Percentiles rank a stretch among this genome's conserved stretches.
Conservation (phyloP, 768 basidiomycete genomes). For the Pisolithus tinctorius region DNA sequence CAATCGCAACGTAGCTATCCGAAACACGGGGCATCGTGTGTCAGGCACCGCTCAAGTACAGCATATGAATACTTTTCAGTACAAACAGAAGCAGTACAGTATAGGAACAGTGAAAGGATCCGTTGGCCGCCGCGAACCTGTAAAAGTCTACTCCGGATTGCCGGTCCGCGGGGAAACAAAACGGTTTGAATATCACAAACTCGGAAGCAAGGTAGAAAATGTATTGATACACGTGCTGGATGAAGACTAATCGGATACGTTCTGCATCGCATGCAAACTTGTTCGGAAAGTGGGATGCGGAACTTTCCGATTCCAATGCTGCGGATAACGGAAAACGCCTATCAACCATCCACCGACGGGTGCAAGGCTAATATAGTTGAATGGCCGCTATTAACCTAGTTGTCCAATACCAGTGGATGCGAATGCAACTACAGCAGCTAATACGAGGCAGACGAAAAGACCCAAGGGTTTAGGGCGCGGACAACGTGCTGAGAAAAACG, state of each 20-base stretch:
- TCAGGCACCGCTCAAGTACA: too few species aligned
- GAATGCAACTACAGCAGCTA: neutral
- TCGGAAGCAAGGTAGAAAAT: neutral
- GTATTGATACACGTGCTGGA: neutral
- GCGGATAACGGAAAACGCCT: neutral
- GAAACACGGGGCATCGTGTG: too few species aligned
- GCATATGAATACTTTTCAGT: too few species aligned
- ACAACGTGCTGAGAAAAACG: neutral
- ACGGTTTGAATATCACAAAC: neutral
- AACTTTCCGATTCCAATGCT: neutral
- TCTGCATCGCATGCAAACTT: neutral
- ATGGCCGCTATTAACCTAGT: neutral
- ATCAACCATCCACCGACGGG: neutral
- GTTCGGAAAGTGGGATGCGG: neutral
- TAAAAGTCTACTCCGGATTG: neutral
- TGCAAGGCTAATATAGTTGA: neutral
- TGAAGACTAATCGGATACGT: neutral
- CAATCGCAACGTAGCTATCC: too few species aligned
- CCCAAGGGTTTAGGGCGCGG: neutral
- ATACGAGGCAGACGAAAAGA: neutral
- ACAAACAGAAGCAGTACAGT: too few species aligned
- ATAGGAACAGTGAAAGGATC: too few species aligned
- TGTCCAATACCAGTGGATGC: neutral
- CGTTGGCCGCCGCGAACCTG: too few species aligned
- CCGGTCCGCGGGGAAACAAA: neutral